These are phyloP conservation scores for Jaminaea rosea DNA, from an alignment of 1,284 basidiomycete species.

Conservation along the genomic window DNA sequence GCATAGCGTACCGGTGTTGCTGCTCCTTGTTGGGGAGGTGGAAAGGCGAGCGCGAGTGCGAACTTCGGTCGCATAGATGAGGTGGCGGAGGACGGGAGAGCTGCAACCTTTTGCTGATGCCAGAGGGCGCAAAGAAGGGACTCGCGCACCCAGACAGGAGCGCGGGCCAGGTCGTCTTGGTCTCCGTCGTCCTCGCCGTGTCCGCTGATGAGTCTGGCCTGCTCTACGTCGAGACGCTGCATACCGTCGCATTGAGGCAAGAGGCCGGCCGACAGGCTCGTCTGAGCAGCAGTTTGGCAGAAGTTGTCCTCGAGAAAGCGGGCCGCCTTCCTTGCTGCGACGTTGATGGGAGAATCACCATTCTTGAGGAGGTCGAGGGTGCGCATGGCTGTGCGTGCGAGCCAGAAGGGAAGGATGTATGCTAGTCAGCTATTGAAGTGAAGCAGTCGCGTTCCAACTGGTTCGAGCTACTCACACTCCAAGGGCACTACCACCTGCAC, in stretches of 20 bases:
- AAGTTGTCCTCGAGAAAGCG: conserved; percentile 60
- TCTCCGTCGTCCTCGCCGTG: background rate
- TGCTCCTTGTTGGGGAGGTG: conserved; percentile 3
- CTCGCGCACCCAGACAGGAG: background rate
- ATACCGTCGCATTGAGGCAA: background rate
- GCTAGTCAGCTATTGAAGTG: background rate
- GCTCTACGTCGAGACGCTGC: background rate
- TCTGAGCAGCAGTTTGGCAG: conserved; percentile 3
- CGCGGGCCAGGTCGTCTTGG: background rate
- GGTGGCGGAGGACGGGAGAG: background rate
- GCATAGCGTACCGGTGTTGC: conserved; percentile 1
- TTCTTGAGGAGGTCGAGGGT: conserved; percentile 91
- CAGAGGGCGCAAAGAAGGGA: conserved; percentile 7
- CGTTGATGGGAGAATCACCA: conserved; percentile 65
- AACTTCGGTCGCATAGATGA: background rate
- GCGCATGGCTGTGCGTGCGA: conserved; percentile 59
- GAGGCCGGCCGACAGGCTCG: background rate
- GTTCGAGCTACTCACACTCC: conserved; percentile 60
- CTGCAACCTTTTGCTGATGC: background rate
- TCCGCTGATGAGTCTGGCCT: background rate
- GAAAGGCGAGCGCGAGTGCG: conserved; percentile 1
- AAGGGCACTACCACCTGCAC: conserved; percentile 70
- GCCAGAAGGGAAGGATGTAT: conserved; percentile 8
- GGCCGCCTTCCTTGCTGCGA: conserved; percentile 70
- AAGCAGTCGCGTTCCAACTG: background rate